phyloP scores from a whole-genome alignment of 108 stramenopile genomes.

The Cyclostephanos tholiformis region DNA sequence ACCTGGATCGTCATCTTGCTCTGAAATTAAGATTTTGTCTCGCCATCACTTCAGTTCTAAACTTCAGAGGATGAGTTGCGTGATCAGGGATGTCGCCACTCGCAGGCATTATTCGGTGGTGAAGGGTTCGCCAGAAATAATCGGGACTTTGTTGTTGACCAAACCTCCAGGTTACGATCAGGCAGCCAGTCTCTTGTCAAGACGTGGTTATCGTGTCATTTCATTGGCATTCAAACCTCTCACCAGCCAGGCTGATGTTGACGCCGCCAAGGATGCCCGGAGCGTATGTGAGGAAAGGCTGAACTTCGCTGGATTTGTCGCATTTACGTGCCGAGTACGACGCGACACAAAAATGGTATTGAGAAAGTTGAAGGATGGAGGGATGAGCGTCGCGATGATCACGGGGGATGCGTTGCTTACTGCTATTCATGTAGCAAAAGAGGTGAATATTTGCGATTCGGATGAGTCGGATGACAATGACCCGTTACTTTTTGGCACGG shows the following conservation, averaged over 20 bases:
- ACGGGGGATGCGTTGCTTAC: conserved; percentile 96
- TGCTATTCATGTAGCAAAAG: conserved; percentile 94
- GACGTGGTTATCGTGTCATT: conserved; percentile 91
- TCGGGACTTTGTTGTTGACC: conserved; percentile 68
- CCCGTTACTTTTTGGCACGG: conserved; percentile 16
- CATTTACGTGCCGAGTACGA: conserved; percentile 94
- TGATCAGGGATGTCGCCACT: conserved; percentile 60
- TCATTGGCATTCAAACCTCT: conserved; percentile 88
- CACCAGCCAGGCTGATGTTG: conserved; percentile 37
- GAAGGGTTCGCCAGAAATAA: conserved; percentile 97
- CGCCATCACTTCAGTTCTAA: conserved; percentile 98
- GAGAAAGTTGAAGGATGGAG: conserved; percentile 82
- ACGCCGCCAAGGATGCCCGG: conserved; percentile 67
- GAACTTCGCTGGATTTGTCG: conserved; percentile 92
- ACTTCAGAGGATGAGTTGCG: conserved; percentile 97
- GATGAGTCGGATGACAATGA: conserved; percentile 33
- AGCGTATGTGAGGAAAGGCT: conserved; percentile 74
- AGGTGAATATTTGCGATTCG: conserved; percentile 77
- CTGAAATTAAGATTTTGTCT: conserved; percentile 75
- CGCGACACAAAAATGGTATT: conserved; percentile 88
- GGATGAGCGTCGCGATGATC: conserved; percentile 89
- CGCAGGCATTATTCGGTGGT: conserved; percentile 77
- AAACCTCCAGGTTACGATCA: conserved; percentile 81
- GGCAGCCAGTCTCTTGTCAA: conserved; percentile 66
- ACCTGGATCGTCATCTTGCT: conserved; percentile 14